Conservation (phyloP, 768 basidiomycete species). For the Cystoderma amianthinum region DNA sequence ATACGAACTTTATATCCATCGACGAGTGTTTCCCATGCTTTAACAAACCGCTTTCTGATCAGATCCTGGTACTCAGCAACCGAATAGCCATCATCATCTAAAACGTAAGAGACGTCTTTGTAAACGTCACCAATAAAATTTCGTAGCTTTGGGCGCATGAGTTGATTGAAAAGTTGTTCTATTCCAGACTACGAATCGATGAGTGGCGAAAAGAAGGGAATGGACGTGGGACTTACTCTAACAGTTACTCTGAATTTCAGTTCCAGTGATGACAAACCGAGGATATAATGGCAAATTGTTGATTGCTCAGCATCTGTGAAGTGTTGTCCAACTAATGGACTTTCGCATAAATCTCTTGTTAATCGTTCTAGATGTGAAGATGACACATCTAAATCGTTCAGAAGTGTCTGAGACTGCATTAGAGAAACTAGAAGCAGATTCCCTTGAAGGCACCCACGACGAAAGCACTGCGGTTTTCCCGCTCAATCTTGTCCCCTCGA, state of each 20-base stretch:
- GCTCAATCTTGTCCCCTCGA: slow-evolving; percentile 71
- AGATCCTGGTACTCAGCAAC: slow-evolving; percentile 81
- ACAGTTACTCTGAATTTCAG: slow-evolving; percentile 65
- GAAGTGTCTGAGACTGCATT: slow-evolving; percentile 49
- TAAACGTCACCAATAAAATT: slow-evolving; percentile 83
- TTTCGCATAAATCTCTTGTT: slow-evolving; percentile 52
- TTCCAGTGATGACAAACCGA: slow-evolving; percentile 45
- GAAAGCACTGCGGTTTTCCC: slow-evolving; percentile 73
- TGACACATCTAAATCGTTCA: slow-evolving; percentile 95
- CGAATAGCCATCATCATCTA: slow-evolving; percentile 86
- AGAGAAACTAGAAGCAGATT: neutral
- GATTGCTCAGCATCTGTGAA: slow-evolving; percentile 56
- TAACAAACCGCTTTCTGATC: slow-evolving; percentile 85
- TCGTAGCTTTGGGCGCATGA: slow-evolving; percentile 82
- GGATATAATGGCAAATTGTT: slow-evolving; percentile 38
- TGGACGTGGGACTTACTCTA: slow-evolving; percentile 40
- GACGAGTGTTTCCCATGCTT: slow-evolving; percentile 78
- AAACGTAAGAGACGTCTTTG: slow-evolving; percentile 80
- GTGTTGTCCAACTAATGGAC: slow-evolving; percentile 53
- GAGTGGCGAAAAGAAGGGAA: slow-evolving; percentile 1
- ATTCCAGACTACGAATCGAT: slow-evolving; percentile 54
- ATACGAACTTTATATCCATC: slow-evolving; percentile 77
- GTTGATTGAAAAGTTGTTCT: slow-evolving; percentile 94
- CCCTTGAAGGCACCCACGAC: slow-evolving; percentile 51
- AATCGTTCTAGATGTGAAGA: slow-evolving; percentile 85